Evolutionary conservation across 2,329 filamentous ascomycete species (phyloP).

Genomic region (Penicillium sp.): DNA sequence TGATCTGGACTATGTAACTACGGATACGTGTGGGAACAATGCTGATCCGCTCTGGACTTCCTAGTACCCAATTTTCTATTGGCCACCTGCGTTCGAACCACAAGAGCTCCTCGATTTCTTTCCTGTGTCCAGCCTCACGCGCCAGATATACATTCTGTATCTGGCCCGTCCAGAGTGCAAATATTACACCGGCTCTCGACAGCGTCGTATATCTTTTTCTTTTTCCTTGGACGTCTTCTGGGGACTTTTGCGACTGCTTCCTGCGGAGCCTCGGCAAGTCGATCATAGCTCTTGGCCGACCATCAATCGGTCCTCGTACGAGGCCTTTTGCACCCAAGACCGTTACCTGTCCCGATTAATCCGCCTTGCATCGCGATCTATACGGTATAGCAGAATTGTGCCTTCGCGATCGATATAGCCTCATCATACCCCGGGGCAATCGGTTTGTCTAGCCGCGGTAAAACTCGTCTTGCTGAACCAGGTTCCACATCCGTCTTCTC

Average conservation of each 20-base stretch:
- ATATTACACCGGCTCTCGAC: neutral
- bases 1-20: neutral
- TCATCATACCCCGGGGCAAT: neutral
- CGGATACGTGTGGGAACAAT: neutral
- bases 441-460: neutral
- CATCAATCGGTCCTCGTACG: neutral
- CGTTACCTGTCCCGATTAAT: neutral
- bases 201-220: neutral
- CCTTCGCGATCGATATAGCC: neutral
- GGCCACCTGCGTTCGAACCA: neutral
- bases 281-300: neutral
- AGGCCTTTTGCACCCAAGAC: neutral
- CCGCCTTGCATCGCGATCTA: too few species aligned
- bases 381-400: neutral
- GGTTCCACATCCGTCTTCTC: neutral
- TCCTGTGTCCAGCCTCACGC: neutral
- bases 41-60: neutral
- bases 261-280: slow-evolving; percentile 1
- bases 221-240: neutral
- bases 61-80: neutral
- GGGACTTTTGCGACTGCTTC: neutral
- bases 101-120: neutral
- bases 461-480: neutral
- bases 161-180: neutral
- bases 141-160: neutral